phyloP scores from a whole-genome alignment of 768 basidiomycete species.

The Russula abietina region DNA sequence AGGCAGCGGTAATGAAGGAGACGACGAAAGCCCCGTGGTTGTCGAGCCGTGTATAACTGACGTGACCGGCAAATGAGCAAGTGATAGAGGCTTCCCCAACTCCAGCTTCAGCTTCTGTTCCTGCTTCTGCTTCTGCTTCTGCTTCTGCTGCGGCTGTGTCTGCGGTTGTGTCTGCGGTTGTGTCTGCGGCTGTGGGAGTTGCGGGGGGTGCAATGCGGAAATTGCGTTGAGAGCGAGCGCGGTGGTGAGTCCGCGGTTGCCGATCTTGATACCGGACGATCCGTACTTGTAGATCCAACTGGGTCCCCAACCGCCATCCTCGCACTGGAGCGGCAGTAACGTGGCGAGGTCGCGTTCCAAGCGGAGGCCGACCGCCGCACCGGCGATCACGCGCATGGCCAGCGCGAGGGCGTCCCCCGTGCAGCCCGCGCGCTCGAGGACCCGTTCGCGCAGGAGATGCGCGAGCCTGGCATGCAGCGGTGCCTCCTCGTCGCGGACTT shows the following conservation, averaged over 20 bases:
- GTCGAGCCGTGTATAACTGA: background rate
- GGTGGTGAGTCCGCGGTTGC: constrained; percentile 51
- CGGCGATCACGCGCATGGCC: constrained; percentile 49
- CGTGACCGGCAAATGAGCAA: background rate
- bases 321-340: constrained; percentile 44
- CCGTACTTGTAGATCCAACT: constrained; percentile 56
- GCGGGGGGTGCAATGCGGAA: constrained; percentile 27
- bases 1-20: background rate
- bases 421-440: constrained; percentile 45
- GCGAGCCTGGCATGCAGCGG: constrained; percentile 35
- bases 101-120: background rate
- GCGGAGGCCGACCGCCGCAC: constrained; percentile 37
- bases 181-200: no score
- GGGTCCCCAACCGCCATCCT: constrained; percentile 51
- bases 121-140: background rate
- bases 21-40: background rate
- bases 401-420: constrained; percentile 50
- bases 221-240: constrained; percentile 50
- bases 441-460: constrained; percentile 40
- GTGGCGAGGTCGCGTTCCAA: constrained; percentile 41
- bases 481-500: constrained; percentile 30
- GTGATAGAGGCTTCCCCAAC: background rate
- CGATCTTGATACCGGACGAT: constrained; percentile 42
- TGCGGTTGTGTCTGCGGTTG: no score
- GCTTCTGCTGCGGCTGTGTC: background rate